Evolutionary conservation across 371 early-diverging fungal species (phyloP).

Genomic region (Vairimorpha ceranae): DNA sequence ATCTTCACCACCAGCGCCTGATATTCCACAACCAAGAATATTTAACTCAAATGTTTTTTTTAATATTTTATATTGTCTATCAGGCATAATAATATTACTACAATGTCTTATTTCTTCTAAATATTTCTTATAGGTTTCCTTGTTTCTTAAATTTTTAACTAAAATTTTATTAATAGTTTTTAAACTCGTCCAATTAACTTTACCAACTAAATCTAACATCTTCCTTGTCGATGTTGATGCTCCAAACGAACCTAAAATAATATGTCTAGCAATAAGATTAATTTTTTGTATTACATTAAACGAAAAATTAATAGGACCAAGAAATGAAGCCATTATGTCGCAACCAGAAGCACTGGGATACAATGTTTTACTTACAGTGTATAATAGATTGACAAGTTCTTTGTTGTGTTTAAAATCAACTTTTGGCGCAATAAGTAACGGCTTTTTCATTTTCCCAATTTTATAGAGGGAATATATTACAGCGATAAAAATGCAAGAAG

Average conservation of each 20-base stretch:
- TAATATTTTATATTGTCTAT: slow-evolving; percentile 29
- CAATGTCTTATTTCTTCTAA: slow-evolving; percentile 1
- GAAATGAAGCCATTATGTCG: slow-evolving; percentile 12
- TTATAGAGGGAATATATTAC: slow-evolving; percentile 11
- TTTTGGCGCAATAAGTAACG: neutral
- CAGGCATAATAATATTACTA: slow-evolving; percentile 20
- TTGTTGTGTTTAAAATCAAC: neutral
- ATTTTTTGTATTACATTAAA: neutral
- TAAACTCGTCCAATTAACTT: neutral
- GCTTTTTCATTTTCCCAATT: neutral
- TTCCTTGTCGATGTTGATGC: slow-evolving; percentile 17
- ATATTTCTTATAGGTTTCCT: slow-evolving; percentile 23
- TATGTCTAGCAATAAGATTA: neutral
- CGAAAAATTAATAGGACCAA: slow-evolving; percentile 22
- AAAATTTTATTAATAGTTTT: slow-evolving; percentile 11
- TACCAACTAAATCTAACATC: slow-evolving; percentile 7
- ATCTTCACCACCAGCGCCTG: slow-evolving; percentile 46
- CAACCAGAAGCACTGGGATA: slow-evolving; percentile 17
- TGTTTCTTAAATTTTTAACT: neutral
- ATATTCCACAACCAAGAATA: slow-evolving; percentile 38
- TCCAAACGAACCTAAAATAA: slow-evolving; percentile 26
- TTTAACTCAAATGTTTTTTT: slow-evolving; percentile 18
- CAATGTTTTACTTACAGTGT: slow-evolving; percentile 5
- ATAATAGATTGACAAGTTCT: neutral
- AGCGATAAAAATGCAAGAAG: slow-evolving; percentile 13